Evolutionary conservation across 257 asterid genomes (phyloP).

Genomic region (Scutellaria galericulata): DNA sequence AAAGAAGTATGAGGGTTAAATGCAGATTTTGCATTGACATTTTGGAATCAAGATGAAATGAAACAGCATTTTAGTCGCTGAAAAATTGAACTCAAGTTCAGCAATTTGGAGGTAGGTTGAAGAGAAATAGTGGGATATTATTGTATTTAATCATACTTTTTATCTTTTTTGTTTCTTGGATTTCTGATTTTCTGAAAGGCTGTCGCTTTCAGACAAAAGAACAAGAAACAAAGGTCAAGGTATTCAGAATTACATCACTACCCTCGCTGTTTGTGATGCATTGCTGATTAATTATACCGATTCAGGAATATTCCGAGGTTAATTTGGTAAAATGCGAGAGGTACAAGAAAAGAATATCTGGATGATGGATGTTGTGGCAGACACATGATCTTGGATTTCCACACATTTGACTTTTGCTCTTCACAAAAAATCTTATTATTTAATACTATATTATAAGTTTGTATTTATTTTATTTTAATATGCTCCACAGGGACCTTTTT

Average conservation of each 20-base stretch:
- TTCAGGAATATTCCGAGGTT: constrained; percentile 34
- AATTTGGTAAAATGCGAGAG: constrained; percentile 16
- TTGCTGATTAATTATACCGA: not conserved
- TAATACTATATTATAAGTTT: not conserved
- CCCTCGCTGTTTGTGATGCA: constrained; percentile 23
- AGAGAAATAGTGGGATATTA: constrained; percentile 33
- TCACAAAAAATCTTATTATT: not conserved
- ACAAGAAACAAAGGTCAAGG: constrained; percentile 22
- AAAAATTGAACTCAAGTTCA: not conserved
- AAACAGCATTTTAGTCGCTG: constrained; percentile 40
- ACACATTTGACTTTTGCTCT: constrained; percentile 41
- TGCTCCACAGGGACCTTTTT: not conserved
- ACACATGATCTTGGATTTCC: constrained; percentile 53
- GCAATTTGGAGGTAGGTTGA: constrained; percentile 29
- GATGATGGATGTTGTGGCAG: constrained; percentile 45
- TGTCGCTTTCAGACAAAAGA: constrained; percentile 43
- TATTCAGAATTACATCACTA: constrained; percentile 3
- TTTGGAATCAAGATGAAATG: constrained; percentile 31
- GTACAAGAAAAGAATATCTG: constrained; percentile 25
- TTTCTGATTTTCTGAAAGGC: constrained; percentile 43
- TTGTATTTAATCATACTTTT: not conserved
- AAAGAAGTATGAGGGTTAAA: constrained; percentile 25
- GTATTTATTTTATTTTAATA: no score
- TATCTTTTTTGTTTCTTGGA: constrained; percentile 17
- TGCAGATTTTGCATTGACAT: constrained; percentile 36